Conservation (phyloP, 306 rosid species). For the Cicer cuneatum region DNA sequence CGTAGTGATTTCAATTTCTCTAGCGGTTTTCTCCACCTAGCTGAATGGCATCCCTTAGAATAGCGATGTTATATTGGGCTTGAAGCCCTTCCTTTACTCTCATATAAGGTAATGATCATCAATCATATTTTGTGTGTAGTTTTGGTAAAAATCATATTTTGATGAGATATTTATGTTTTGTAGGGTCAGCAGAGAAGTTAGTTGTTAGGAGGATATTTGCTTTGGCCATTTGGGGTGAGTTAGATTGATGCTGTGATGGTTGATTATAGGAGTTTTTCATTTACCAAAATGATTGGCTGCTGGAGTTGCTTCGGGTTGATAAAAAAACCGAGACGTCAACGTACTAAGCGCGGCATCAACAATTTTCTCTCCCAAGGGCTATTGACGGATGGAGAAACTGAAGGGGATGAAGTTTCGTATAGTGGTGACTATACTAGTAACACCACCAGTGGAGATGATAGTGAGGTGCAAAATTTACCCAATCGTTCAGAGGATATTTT, state of each 20-base stretch:
- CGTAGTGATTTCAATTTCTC: conserved; percentile 55
- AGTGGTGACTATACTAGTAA: conserved; percentile 62
- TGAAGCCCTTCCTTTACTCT: conserved; percentile 60
- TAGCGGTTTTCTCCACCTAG: conserved; percentile 71
- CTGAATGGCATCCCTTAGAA: conserved; percentile 96
- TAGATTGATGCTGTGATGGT: conserved; percentile 39
- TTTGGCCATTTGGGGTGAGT: conserved; percentile 47
- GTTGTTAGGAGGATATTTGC: conserved; percentile 51
- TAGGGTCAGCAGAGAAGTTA: conserved; percentile 49
- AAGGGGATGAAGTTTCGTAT: conserved; percentile 68
- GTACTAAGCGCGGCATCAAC: conserved; percentile 48
- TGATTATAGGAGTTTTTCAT: conserved; percentile 55
- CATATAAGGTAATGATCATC: conserved; percentile 59
- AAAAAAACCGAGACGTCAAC: conserved; percentile 49
- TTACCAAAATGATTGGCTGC: conserved; percentile 78
- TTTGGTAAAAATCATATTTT: conserved; percentile 4
- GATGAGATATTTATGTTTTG: conserved; percentile 37
- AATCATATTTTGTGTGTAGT: conserved; percentile 33
- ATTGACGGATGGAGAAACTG: conserved; percentile 67
- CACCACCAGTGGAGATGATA: conserved; percentile 65
- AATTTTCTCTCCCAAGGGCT: conserved; percentile 62
- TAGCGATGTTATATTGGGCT: conserved; percentile 67
- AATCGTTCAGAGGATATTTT: conserved; percentile 87
- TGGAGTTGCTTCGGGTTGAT: conserved; percentile 87
- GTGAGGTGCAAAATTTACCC: conserved; percentile 53